These are phyloP conservation scores for Tulasnella calospora DNA, from an alignment of 768 basidiomycete species.

Conservation along the genomic window DNA sequence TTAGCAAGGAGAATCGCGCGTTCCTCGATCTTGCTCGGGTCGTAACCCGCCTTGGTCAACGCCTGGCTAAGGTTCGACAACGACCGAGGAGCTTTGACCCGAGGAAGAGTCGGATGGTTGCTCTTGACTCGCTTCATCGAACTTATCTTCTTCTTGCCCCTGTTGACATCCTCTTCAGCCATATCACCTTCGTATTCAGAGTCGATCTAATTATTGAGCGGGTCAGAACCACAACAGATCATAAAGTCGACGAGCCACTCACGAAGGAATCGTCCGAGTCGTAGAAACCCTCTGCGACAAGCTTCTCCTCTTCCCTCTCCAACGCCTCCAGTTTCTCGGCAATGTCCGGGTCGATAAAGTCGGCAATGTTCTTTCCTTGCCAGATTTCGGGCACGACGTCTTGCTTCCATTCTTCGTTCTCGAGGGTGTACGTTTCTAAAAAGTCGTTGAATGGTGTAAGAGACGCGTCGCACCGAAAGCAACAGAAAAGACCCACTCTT, in stretches of 20 bases:
- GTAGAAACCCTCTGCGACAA: slow-evolving; percentile 95
- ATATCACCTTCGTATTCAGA: slow-evolving; percentile 80
- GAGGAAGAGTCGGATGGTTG: slow-evolving; percentile 72
- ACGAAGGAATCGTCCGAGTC: slow-evolving; percentile 85
- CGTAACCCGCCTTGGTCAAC: slow-evolving; percentile 82
- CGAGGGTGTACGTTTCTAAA: slow-evolving; percentile 83
- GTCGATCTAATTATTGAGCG: slow-evolving; percentile 38
- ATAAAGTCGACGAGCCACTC: slow-evolving; percentile 31
- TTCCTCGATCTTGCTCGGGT: slow-evolving; percentile 81
- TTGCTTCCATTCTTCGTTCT: slow-evolving; percentile 89
- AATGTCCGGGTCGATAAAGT: slow-evolving; percentile 98
- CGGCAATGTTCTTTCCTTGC: slow-evolving; percentile 97
- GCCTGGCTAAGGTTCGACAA: slow-evolving; percentile 70
- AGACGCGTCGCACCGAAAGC: neutral
- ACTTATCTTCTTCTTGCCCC: slow-evolving; percentile 63
- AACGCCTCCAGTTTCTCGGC: slow-evolving; percentile 94
- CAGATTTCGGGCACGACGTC: slow-evolving; percentile 98
- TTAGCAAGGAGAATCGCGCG: slow-evolving; percentile 83
- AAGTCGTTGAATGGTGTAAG: slow-evolving; percentile 12
- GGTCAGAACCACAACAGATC: too few relatives aligned
- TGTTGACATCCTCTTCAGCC: slow-evolving; percentile 51
- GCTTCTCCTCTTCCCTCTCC: slow-evolving; percentile 90
- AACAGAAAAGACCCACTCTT: slow-evolving; percentile 56
- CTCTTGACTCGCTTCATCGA: slow-evolving; percentile 84
- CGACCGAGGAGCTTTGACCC: slow-evolving; percentile 60